A percentile compares a stretch with the other conserved stretches of the same genome.
These are phyloP conservation scores for Schwanniomyces yamadae DNA, from an alignment of 805 yeast species.

Conservation along the genomic window DNA sequence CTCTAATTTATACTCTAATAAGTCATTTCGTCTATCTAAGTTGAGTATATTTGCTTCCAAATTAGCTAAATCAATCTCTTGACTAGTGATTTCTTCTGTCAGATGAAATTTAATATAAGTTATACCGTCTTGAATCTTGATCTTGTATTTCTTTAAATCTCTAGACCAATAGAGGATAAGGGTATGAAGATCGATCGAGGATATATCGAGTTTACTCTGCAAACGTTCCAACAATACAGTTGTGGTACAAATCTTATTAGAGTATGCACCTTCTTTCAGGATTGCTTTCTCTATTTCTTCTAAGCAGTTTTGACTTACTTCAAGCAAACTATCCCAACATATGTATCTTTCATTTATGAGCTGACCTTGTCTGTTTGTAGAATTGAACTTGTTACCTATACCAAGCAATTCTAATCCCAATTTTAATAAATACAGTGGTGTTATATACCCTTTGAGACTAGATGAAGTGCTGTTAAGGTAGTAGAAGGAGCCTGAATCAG, in stretches of 20 bases:
- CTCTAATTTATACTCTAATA: conserved; percentile 19
- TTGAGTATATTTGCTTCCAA: conserved; percentile 21
- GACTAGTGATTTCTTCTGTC: conserved; percentile 17
- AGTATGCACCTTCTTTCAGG: conserved; percentile 12
- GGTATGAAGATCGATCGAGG: conserved; percentile 25
- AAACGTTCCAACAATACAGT: conserved; percentile 11
- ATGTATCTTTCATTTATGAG: conserved; percentile 24
- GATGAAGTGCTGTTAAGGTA: too few relatives aligned
- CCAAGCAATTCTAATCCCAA: conserved; percentile 15
- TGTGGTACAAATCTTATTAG: conserved; percentile 14
- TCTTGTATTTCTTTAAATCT: conserved; percentile 17
- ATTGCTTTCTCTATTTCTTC: conserved; percentile 8
- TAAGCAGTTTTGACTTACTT: conserved; percentile 6
- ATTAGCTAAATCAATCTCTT: conserved; percentile 31
- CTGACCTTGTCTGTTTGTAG: conserved; percentile 11
- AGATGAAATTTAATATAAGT: conserved; percentile 21
- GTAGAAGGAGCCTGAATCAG: neutral
- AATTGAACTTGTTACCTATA: conserved; percentile 15
- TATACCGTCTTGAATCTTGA: conserved; percentile 10
- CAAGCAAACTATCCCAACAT: conserved; percentile 17
- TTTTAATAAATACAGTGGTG: conserved; percentile 12
- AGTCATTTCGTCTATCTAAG: conserved; percentile 16
- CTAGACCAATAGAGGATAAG: conserved; percentile 26
- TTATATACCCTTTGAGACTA: conserved; percentile 8
- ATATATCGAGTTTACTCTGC: conserved; percentile 10